Evolutionary conservation across 495 filamentous ascomycete genomes (phyloP).

Genomic region (Penicillium robsamsonii): DNA sequence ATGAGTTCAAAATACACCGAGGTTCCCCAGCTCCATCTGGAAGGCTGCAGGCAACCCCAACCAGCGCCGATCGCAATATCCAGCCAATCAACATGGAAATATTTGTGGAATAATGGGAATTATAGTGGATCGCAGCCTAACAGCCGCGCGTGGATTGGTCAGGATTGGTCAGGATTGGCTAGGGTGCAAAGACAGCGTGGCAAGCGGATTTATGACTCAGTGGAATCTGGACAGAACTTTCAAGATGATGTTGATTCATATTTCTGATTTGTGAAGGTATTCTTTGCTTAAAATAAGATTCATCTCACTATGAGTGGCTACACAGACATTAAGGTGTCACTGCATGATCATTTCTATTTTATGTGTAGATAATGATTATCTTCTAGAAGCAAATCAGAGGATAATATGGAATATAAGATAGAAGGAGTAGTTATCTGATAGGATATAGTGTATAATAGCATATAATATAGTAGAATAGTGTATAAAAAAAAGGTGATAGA

Average conservation of each 20-base stretch:
- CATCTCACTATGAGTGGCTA: conserved; percentile 1
- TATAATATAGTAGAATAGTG: not conserved
- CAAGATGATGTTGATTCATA: not conserved
- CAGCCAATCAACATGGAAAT: conserved; percentile 16
- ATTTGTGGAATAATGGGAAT: not conserved
- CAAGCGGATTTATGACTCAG: conserved; percentile 20
- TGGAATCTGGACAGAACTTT: not conserved
- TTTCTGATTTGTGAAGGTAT: not conserved
- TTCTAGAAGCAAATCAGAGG: not conserved
- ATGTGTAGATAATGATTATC: not conserved
- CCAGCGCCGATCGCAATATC: conserved; percentile 13
- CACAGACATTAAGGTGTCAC: not conserved
- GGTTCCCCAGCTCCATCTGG: conserved; percentile 8
- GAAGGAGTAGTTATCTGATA: not conserved
- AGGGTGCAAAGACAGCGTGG: conserved; percentile 23
- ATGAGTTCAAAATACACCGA: conserved; percentile 4
- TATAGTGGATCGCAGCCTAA: conserved; percentile 1
- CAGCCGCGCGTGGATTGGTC: conserved; percentile 14
- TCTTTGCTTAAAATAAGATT: not conserved
- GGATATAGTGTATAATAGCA: not conserved
- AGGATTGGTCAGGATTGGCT: conserved; percentile 12
- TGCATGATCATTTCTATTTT: not conserved
- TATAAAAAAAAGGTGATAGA: conserved; percentile 2
- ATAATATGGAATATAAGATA: not conserved
- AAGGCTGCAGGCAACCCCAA: conserved; percentile 14